Conservation (phyloP, 148 eudicot species). For the Vaccinium darrowii region DNA sequence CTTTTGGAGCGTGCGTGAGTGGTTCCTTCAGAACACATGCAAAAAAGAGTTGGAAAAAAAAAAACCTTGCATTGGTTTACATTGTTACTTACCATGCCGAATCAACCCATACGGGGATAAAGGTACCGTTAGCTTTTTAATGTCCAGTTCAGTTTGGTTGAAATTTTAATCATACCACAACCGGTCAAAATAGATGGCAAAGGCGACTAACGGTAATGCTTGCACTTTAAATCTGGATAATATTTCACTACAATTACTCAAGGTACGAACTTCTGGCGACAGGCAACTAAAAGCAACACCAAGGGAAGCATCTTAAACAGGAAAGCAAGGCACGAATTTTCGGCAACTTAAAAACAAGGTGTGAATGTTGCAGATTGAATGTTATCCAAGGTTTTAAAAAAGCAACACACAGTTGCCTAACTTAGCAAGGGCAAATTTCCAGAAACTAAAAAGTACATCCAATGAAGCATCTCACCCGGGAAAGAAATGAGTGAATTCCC, state of each 20-base stretch:
- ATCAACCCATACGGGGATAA: not conserved
- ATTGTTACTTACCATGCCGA: not conserved
- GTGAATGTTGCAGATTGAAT: not conserved
- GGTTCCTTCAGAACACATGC: not conserved
- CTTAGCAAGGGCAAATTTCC: not conserved
- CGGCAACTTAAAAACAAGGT: not conserved
- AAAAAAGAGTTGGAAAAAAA: not conserved
- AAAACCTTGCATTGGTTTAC: not conserved
- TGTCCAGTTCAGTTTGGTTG: not conserved
- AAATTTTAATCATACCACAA: not conserved
- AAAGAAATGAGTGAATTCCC: not conserved
- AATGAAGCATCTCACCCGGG: not conserved
- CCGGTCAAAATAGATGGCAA: not conserved
- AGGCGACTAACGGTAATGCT: not conserved
- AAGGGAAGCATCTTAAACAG: not conserved
- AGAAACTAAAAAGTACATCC: not conserved
- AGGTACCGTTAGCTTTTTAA: not conserved
- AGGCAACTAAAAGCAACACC: not conserved
- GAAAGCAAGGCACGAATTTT: not conserved
- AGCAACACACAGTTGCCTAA: not conserved
- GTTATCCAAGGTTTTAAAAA: not conserved
- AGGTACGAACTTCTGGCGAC: not conserved
- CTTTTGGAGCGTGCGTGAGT: not conserved
- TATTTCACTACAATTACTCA: not conserved
- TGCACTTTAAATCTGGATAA: not conserved